Conservation (phyloP, 768 basidiomycete species). For the Mrakia gelida region DNA sequence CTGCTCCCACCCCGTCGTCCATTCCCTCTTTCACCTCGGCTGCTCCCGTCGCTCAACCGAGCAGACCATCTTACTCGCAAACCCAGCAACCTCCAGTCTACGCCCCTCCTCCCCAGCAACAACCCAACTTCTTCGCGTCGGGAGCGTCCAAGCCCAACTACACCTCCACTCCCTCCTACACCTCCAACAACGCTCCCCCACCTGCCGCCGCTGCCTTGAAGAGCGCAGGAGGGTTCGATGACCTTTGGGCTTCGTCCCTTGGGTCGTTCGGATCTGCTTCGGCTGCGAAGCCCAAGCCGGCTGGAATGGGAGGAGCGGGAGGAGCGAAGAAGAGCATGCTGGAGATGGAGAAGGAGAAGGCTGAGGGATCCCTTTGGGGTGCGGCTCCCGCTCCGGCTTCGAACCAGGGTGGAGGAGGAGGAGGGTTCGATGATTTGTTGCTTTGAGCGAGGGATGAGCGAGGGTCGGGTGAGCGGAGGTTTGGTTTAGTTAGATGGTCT, state of each 20-base stretch:
- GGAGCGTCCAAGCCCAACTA: conserved; percentile 27
- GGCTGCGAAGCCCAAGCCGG: conserved; percentile 44
- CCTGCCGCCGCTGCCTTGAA: conserved; percentile 15
- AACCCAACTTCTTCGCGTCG: conserved; percentile 1
- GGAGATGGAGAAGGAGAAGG: conserved; percentile 84
- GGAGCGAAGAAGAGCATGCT: conserved; percentile 71
- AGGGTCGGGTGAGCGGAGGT: conserved; percentile 19
- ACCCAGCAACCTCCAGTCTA: conserved; percentile 16
- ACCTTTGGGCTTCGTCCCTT: conserved; percentile 33
- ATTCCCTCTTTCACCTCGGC: not conserved
- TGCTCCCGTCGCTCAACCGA: not conserved
- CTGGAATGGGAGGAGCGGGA: conserved; percentile 18
- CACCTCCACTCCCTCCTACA: conserved; percentile 18
- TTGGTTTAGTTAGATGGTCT: not conserved
- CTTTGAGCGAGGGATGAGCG: conserved; percentile 36
- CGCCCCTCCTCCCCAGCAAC: conserved; percentile 3
- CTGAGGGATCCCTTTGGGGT: conserved; percentile 76
- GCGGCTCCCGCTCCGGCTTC: not conserved
- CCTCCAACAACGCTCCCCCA: not conserved
- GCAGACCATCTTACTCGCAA: not conserved
- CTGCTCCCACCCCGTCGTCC: conserved; percentile 1
- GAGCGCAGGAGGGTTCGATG: conserved; percentile 26
- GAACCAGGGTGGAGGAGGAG: conserved; percentile 21
- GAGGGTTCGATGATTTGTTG: conserved; percentile 49
- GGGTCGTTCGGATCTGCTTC: conserved; percentile 36